These are phyloP conservation scores for Amanita rimosa DNA, from an alignment of 768 basidiomycete genomes.

Conservation along the genomic window DNA sequence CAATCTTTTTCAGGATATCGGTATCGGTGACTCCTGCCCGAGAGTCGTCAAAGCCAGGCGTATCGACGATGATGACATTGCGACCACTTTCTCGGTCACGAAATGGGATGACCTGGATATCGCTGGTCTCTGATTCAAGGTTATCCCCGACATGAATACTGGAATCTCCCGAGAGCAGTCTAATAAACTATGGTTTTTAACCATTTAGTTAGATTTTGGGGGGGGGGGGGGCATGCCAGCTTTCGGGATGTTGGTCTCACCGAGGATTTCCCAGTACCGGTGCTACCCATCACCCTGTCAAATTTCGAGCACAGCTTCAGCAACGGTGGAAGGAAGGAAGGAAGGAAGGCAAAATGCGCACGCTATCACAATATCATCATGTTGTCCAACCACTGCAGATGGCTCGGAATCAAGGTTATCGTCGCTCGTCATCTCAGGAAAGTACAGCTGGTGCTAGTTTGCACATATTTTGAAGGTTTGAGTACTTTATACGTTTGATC, in stretches of 20 bases:
- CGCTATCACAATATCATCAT: not conserved
- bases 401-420: too few relatives aligned
- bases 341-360: not conserved
- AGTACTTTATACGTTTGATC: too few relatives aligned
- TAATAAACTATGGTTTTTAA: not conserved
- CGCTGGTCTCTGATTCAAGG: not conserved
- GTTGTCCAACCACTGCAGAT: too few relatives aligned
- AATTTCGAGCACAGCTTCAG: not conserved
- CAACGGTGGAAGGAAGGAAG: not conserved
- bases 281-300: not conserved
- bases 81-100: not conserved
- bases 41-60: slow-evolving; percentile 34
- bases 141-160: not conserved
- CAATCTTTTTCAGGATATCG: slow-evolving; percentile 25
- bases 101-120: not conserved
- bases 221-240: too few relatives aligned
- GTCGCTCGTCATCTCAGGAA: too few relatives aligned
- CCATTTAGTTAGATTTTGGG: too few relatives aligned
- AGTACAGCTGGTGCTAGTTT: too few relatives aligned
- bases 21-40: slow-evolving; percentile 15
- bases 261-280: not conserved
- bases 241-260: not conserved
- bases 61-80: slow-evolving; percentile 21
- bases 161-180: not conserved
- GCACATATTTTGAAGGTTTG: too few relatives aligned